Percentiles rank a stretch among this genome's conserved stretches.
These are phyloP conservation scores for Tetradesmus lagerheimii DNA, from an alignment of 139 green algal genomes.

Conservation along the genomic window DNA sequence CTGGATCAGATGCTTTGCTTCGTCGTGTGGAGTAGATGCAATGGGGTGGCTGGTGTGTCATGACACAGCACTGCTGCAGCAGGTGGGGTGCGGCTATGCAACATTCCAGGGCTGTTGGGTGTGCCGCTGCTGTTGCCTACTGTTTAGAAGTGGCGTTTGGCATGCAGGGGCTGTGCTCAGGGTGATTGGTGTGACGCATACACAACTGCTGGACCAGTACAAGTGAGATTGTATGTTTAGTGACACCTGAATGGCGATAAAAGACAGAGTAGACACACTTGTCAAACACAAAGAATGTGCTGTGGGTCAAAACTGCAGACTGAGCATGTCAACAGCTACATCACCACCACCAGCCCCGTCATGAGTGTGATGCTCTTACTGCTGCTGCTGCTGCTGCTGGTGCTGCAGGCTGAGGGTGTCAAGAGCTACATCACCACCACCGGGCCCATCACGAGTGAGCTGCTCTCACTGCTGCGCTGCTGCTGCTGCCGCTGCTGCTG, in stretches of 20 bases:
- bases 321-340: neutral
- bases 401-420: slow-evolving; percentile 8
- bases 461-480: neutral
- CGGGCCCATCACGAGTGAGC: neutral
- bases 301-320: neutral
- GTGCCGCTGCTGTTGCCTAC: neutral
- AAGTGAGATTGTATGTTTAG: too few relatives aligned
- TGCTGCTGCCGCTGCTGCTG: neutral
- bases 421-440: neutral
- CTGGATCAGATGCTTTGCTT: too few relatives aligned
- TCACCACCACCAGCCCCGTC: neutral
- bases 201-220: slow-evolving; percentile 2
- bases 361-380: slow-evolving; percentile 12
- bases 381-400: slow-evolving; percentile 19
- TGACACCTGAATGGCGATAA: too few relatives aligned
- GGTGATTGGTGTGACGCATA: slow-evolving; percentile 48
- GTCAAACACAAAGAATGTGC: too few relatives aligned
- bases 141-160: slow-evolving; percentile 10
- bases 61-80: too few relatives aligned
- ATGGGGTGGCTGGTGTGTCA: too few relatives aligned
- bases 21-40: too few relatives aligned
- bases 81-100: too few relatives aligned
- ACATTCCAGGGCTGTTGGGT: too few relatives aligned
- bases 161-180: slow-evolving; percentile 49
- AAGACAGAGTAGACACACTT: too few relatives aligned